Evolutionary conservation across 2,329 filamentous ascomycete species (phyloP), one percentile per base, ranked within the genome.

Genomic region (Cucurbitaria berberidis): DNA sequence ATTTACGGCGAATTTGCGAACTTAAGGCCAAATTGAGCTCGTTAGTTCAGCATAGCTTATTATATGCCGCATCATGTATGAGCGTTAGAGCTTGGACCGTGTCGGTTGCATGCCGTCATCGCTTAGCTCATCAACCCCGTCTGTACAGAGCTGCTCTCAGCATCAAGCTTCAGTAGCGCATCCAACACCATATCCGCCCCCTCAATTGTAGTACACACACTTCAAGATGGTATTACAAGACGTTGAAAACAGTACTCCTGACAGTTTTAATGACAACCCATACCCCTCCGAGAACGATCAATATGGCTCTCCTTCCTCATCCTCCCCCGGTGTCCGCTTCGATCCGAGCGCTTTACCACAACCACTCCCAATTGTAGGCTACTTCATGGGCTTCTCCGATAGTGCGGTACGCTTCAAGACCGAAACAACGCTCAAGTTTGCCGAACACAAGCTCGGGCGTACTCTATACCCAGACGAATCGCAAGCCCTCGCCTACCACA

Each of bases 171-270:
- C 35, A 76, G 35, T 29, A 10, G 15, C 10, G n/a, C 24, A 75
- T 64, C 5, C 68, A 72, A 7, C 71, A 65, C 38, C 75, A 63
- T 26, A 39, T 76, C 51, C 5, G 69, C 69, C 10, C n/a, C 72
- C 69, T 39, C 59, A 47, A 48, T 40, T 40, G 32, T 48, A 51
- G 35, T 21, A 9, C n/a, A 22, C 27, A 16, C 11, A 50, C 26
- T 39, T 26, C 61, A 67, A 22, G 10, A 80, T 78, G 77, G 77
- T 79, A 36, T 71, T 78, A 19, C 67, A 76, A 60, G 75, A 78
- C 38, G 62, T 72, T 8, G 63, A 71, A 5, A 59, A 68, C 5
- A 43, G 59, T n/a, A 42, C 68, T 18, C 60, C 68, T 19, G 68
- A 74, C 41, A 60, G 66, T 63, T 71, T 74, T 53, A 53, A 46